phyloP scores from a whole-genome alignment of 1,284 basidiomycete genomes.

The Rhizopogon parksii region DNA sequence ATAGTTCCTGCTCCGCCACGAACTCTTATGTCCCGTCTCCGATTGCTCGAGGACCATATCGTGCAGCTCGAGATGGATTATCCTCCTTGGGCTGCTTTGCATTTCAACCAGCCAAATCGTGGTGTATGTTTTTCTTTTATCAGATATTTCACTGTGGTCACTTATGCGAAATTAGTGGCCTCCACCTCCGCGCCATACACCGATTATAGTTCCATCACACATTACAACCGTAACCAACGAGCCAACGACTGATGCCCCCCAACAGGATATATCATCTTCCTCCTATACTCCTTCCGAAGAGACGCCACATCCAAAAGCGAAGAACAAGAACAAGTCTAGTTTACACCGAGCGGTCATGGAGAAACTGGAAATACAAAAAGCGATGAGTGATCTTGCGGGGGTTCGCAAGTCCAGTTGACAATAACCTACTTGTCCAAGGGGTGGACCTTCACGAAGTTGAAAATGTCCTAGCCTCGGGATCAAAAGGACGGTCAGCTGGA shows the following conservation, averaged over 20 bases:
- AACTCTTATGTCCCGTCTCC: constrained; percentile 54
- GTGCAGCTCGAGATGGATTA: constrained; percentile 68
- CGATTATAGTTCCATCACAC: constrained; percentile 65
- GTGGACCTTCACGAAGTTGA: neutral
- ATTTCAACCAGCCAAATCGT: constrained; percentile 74
- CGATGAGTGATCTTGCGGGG: constrained; percentile 52
- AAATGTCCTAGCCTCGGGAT: neutral
- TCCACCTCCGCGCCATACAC: constrained; percentile 64
- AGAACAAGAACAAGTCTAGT: constrained; percentile 48
- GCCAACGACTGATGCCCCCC: constrained; percentile 12
- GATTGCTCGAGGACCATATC: constrained; percentile 69
- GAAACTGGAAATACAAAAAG: constrained; percentile 64
- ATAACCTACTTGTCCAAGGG: neutral
- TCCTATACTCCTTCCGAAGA: constrained; percentile 10
- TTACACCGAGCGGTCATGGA: constrained; percentile 70
- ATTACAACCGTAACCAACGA: constrained; percentile 26
- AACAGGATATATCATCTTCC: constrained; percentile 8
- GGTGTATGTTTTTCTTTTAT: constrained; percentile 45
- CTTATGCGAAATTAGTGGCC: constrained; percentile 51
- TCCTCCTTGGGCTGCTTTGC: constrained; percentile 76
- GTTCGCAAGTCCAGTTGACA: neutral
- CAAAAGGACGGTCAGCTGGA: neutral
- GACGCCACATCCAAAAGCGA: constrained; percentile 18
- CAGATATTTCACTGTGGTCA: neutral
- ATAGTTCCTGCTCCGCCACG: constrained; percentile 64